These are phyloP conservation scores for Blastobotrys ciferrii DNA, from an alignment of 1,139 yeast species.

Conservation along the genomic window DNA sequence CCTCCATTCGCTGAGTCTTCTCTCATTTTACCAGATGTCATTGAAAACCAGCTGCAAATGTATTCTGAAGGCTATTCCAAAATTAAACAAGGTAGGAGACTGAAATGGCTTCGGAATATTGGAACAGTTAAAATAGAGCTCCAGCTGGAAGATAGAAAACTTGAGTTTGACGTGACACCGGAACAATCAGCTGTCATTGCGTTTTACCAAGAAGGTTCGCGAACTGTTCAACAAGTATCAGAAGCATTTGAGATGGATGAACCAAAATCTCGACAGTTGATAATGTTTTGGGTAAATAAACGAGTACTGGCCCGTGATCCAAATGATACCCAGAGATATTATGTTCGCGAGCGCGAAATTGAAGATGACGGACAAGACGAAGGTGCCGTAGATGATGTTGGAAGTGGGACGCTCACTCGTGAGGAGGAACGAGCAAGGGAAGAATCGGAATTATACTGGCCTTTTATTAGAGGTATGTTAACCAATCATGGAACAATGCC, in stretches of 20 bases:
- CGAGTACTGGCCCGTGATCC: slow-evolving; percentile 46
- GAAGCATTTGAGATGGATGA: slow-evolving; percentile 29
- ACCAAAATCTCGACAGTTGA: slow-evolving; percentile 20
- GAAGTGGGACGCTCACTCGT: slow-evolving; percentile 23
- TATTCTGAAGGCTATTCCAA: slow-evolving; percentile 46
- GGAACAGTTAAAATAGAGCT: slow-evolving; percentile 66
- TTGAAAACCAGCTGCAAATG: slow-evolving; percentile 43
- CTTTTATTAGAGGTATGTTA: slow-evolving; percentile 55
- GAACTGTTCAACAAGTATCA: slow-evolving; percentile 22
- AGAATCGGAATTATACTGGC: slow-evolving; percentile 45
- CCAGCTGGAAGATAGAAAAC: slow-evolving; percentile 46
- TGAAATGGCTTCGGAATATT: slow-evolving; percentile 56
- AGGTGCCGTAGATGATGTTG: slow-evolving; percentile 14
- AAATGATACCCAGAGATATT: slow-evolving; percentile 19
- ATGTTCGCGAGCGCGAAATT: slow-evolving; percentile 27
- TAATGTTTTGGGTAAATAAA: slow-evolving; percentile 54
- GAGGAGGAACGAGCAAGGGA: slow-evolving; percentile 36
- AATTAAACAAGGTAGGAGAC: slow-evolving; percentile 55
- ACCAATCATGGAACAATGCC: slow-evolving; percentile 54
- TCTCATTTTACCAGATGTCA: slow-evolving; percentile 42
- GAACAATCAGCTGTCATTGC: slow-evolving; percentile 66
- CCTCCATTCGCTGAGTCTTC: slow-evolving; percentile 46
- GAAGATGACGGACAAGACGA: slow-evolving; percentile 22
- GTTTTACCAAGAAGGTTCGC: slow-evolving; percentile 46
- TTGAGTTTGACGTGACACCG: slow-evolving; percentile 56